Evolutionary conservation across 2,329 filamentous ascomycete species (phyloP).

Genomic region (Colletotrichum sp.): DNA sequence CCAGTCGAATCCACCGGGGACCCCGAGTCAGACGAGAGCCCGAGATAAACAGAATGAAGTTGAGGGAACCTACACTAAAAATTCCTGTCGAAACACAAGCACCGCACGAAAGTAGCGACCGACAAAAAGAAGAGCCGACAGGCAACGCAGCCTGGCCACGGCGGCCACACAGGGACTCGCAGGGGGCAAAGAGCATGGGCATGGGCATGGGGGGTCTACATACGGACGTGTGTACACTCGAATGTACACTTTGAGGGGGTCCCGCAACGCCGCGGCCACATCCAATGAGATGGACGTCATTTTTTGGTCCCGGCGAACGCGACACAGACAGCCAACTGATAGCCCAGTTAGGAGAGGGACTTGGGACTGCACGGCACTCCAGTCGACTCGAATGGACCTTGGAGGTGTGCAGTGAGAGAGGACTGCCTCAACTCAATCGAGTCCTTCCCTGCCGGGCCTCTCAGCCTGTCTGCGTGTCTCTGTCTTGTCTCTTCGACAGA

Average conservation of each 20-base stretch:
- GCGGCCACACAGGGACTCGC: not conserved
- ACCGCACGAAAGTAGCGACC: not conserved
- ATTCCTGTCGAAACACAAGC: not conserved
- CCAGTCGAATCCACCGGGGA: conserved; percentile 14
- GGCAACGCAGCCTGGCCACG: not conserved
- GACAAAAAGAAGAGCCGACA: not conserved
- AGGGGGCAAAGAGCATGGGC: conserved; percentile 5
- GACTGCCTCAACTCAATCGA: conserved; percentile 20
- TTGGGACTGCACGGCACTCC: not conserved
- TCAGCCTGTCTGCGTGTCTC: not conserved
- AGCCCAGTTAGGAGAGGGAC: not conserved
- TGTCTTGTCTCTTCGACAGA: not conserved
- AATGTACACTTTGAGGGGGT: not conserved
- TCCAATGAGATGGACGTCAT: conserved; percentile 21
- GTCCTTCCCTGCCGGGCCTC: conserved; percentile 13
- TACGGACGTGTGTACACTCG: not conserved
- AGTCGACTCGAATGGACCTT: not conserved
- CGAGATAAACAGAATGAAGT: conserved; percentile 11
- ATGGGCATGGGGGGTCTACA: conserved; percentile 1
- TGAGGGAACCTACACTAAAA: conserved; percentile 15
- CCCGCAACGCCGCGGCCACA: not conserved
- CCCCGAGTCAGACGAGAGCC: conserved; percentile 15
- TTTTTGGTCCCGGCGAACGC: conserved; percentile 18
- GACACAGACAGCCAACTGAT: conserved; percentile 15
- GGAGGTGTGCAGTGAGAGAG: conserved; percentile 2